phyloP scores from a whole-genome alignment of 371 early-diverging fungal genomes.

The Rhizopus sp. region DNA sequence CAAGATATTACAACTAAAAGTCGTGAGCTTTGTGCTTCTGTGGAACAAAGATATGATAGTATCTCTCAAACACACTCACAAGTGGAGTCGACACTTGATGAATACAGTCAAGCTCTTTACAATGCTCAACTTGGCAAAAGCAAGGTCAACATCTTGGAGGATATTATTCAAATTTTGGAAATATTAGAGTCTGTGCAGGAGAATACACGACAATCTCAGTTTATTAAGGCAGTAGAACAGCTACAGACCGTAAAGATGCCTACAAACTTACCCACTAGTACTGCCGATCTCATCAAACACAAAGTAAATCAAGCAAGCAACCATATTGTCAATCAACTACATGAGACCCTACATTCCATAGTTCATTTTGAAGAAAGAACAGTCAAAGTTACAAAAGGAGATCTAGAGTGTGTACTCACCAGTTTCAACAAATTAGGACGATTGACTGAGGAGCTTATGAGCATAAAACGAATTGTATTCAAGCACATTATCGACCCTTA shows the following conservation, averaged over 20 bases:
- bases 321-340: constrained; percentile 3
- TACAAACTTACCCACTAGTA: background rate
- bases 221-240: constrained; percentile 10
- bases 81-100: constrained; percentile 7
- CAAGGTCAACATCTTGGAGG: constrained; percentile 18
- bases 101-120: constrained; percentile 13
- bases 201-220: background rate
- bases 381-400: constrained; percentile 5
- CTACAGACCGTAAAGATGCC: background rate
- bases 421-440: constrained; percentile 14
- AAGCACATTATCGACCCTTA: constrained; percentile 22
- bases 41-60: background rate
- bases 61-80: background rate
- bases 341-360: constrained; percentile 13
- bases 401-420: constrained; percentile 2
- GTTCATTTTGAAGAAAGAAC: constrained; percentile 16
- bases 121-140: constrained; percentile 14
- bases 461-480: constrained; percentile 16
- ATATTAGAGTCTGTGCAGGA: constrained; percentile 3
- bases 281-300: background rate
- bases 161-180: constrained; percentile 8
- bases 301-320: constrained; percentile 1
- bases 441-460: constrained; percentile 16
- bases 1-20: constrained; percentile 10
- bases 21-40: background rate